A percentile compares a stretch with the other conserved stretches of the same genome.
These are phyloP conservation scores for Erythrophleum ivorense DNA, from an alignment of 331 rosid species.

Conservation along the genomic window DNA sequence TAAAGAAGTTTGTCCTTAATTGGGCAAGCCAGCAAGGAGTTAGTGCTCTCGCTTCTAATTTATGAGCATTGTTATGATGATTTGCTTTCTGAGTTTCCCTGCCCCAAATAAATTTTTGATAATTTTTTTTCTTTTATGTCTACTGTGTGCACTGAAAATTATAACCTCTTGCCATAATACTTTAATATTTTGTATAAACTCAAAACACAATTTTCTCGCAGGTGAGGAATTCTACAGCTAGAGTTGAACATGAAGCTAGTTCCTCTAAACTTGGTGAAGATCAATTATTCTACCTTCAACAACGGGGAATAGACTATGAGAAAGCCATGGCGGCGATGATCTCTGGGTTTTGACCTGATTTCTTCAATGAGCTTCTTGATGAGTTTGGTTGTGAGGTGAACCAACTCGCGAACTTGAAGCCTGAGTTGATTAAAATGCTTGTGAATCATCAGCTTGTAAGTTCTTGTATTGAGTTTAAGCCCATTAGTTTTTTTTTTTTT, in stretches of 20 bases:
- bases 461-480: too few relatives aligned
- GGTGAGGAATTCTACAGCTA: constrained; percentile 75
- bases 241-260: constrained; percentile 80
- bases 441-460: too few relatives aligned
- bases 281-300: constrained; percentile 77
- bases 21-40: too few relatives aligned
- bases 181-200: neutral
- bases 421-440: constrained; percentile 43
- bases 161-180: neutral
- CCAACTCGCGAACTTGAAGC: constrained; percentile 84
- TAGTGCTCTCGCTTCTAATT: too few relatives aligned
- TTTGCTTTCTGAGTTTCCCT: too few relatives aligned
- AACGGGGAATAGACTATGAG: constrained; percentile 75
- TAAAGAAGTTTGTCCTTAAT: too few relatives aligned
- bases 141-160: neutral
- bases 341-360: constrained; percentile 77
- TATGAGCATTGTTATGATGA: too few relatives aligned
- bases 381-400: constrained; percentile 85
- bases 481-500: too few relatives aligned
- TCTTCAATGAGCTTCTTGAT: constrained; percentile 78
- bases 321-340: constrained; percentile 89
- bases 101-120: too few relatives aligned
- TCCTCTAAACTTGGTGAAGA: constrained; percentile 84
- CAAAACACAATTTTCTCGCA: constrained; percentile 13
- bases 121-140: too few relatives aligned